Evolutionary conservation across 2,329 filamentous ascomycete species (phyloP).

Genomic region (Simplicillium sp.): DNA sequence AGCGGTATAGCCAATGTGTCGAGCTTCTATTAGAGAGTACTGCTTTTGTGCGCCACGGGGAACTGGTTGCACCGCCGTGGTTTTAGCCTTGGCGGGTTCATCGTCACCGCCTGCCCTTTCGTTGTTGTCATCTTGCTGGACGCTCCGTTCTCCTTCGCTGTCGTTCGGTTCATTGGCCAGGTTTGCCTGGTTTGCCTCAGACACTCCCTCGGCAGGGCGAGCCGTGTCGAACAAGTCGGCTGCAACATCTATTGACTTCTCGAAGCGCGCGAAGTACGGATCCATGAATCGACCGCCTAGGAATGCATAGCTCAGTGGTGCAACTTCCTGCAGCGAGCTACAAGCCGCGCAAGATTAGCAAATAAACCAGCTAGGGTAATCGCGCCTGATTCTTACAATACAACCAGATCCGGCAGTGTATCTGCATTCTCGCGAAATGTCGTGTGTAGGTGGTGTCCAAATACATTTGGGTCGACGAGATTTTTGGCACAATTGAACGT

Average conservation of each 20-base stretch:
- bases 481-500: conserved; percentile 84
- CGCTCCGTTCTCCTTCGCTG: too few species aligned
- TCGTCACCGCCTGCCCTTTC: too few species aligned
- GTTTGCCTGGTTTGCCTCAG: conserved; percentile 5
- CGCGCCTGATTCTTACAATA: conserved; percentile 38
- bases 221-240: conserved; percentile 29
- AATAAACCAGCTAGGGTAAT: not conserved
- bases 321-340: conserved; percentile 81
- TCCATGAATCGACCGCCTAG: conserved; percentile 72
- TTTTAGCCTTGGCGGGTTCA: too few species aligned
- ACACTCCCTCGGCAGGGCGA: conserved; percentile 9
- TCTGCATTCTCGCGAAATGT: conserved; percentile 41
- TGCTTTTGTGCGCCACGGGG: conserved; percentile 16
- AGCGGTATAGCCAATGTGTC: conserved; percentile 81
- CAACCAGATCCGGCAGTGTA: conserved; percentile 42
- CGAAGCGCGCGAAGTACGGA: conserved; percentile 66
- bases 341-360: conserved; percentile 6
- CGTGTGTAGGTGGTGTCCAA: conserved; percentile 60
- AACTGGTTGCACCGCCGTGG: too few species aligned
- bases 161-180: not conserved
- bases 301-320: conserved; percentile 75
- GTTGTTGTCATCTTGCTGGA: conserved; percentile 1
- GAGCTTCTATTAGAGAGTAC: conserved; percentile 62
- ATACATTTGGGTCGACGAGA: conserved; percentile 57
- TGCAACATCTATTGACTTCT: conserved; percentile 62